Evolutionary conservation across 345 rosid species (phyloP).

Genomic region (Acer campestre): DNA sequence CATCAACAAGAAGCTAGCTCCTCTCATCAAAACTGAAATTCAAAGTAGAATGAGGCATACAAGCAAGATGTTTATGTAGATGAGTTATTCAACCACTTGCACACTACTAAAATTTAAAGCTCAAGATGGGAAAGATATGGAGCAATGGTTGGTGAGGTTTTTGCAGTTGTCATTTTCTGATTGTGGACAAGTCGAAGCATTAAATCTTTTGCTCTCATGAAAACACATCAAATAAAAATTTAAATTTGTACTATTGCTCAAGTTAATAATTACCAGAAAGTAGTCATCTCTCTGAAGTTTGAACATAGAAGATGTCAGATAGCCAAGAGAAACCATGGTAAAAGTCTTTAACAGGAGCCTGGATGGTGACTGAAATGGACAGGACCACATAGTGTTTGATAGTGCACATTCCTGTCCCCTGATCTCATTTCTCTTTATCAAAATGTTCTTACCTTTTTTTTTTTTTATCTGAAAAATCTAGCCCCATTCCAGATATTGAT

Average conservation of each 20-base stretch:
- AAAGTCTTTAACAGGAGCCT: conserved; percentile 14
- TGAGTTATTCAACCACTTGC: background rate
- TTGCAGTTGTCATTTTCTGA: conserved; percentile 16
- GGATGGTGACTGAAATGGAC: conserved; percentile 8
- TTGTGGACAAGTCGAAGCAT: background rate
- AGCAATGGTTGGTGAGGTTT: conserved; percentile 19
- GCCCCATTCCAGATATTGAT: conserved; percentile 13
- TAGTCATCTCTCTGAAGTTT: background rate
- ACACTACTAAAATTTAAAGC: conserved; percentile 10
- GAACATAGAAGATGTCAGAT: background rate
- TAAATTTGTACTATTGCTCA: background rate
- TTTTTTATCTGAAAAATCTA: background rate
- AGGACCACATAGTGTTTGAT: conserved; percentile 10
- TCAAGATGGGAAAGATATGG: conserved; percentile 39
- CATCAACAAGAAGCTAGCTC: conserved; percentile 16
- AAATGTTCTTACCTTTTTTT: conserved; percentile 9
- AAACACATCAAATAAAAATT: background rate
- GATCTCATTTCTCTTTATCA: conserved; percentile 12
- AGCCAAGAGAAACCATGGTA: background rate
- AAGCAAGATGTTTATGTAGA: background rate
- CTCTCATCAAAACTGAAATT: background rate
- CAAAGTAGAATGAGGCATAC: background rate
- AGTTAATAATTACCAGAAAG: too few relatives aligned
- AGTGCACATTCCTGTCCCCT: conserved; percentile 15
- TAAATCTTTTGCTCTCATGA: background rate